Base-by-base conservation (phyloP, 345 rosid genomes). In the Arabis hirsuta region DNA sequence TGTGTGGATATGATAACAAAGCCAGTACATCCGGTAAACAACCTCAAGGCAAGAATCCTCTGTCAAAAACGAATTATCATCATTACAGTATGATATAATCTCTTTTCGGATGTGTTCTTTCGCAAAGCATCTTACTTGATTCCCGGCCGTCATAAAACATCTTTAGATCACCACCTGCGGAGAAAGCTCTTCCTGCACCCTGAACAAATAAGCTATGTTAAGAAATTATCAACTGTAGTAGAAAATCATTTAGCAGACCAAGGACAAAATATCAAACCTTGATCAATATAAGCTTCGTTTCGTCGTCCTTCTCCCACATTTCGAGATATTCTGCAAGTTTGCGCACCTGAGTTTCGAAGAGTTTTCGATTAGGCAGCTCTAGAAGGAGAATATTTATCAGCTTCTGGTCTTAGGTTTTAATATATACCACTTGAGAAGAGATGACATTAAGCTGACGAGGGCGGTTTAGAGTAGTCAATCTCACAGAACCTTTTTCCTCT, bases 11-110 rank as follows among this genome's bases (percentile, higher is more conserved):
- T 94, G 95, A 76, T 86, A 82, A 65, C 91, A 91, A 62, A 94
- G 95, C 98, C 97, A 94, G 74, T 91, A 94, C 97, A 91, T 91
- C 62, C 96, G 76, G 70, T 94, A 94, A 71, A 94, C 97, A 44
- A 88, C 97, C 71, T 89, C 96, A 57, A 91, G 86, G 73, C 95
- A 89, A 57, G 92, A 80, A 82, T 94, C 96, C 89, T 81, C 98
- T 91, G 90, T 72, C 29, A 47, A 70, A 39, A 73, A 39, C 13
- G 2, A 46, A 54, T 48, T 44, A 69, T 42, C 55, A 68, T 52
- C 55, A 36, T 6, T 9, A 27, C 2, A 13, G 43, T 58, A 29
- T 34, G 32, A 60, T 10, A 58, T 10, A 52, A n/a, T 39, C 58
- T 48, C 60, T 57, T 39, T 41, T 3, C 0, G n/a, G 59, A 19